phyloP scores from a whole-genome alignment of 306 rosid genomes.

The Abrus pulchellus region DNA sequence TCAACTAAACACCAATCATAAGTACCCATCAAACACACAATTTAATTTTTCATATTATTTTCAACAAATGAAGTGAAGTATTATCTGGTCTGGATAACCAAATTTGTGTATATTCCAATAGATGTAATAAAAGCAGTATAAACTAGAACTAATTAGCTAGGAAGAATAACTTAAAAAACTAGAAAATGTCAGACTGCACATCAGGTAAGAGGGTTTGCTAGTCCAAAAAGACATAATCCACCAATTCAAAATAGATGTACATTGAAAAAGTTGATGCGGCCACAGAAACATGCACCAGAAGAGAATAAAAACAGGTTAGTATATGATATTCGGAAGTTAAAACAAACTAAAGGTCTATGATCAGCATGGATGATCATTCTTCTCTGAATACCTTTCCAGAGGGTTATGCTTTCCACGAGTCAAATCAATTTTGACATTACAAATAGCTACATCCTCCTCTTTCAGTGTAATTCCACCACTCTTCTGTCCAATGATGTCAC shows the following conservation, averaged over 20 bases:
- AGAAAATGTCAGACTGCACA: too few species aligned
- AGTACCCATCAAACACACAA: background rate
- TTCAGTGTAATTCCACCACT: slow-evolving; percentile 79
- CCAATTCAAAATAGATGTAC: slow-evolving; percentile 51
- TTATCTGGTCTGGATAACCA: background rate
- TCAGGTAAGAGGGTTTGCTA: slow-evolving; percentile 32
- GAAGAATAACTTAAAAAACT: too few species aligned
- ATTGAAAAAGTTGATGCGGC: slow-evolving; percentile 92
- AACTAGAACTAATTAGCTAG: background rate
- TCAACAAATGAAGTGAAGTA: background rate
- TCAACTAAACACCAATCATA: slow-evolving; percentile 1
- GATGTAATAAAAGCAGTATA: background rate
- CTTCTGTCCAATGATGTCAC: slow-evolving; percentile 59
- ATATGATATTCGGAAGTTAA: slow-evolving; percentile 26
- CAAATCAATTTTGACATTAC: slow-evolving; percentile 91
- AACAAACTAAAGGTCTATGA: slow-evolving; percentile 32
- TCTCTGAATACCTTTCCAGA: slow-evolving; percentile 75
- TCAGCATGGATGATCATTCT: slow-evolving; percentile 29
- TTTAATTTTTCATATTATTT: background rate
- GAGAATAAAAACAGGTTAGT: slow-evolving; percentile 30
- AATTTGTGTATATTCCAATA: slow-evolving; percentile 9
- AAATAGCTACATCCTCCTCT: slow-evolving; percentile 86
- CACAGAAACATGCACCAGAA: slow-evolving; percentile 57
- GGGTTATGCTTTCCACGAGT: slow-evolving; percentile 92
- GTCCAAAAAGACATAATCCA: background rate